Evolutionary conservation across 177 flowering plant species (phyloP).

Genomic region (Vitis hybrid): DNA sequence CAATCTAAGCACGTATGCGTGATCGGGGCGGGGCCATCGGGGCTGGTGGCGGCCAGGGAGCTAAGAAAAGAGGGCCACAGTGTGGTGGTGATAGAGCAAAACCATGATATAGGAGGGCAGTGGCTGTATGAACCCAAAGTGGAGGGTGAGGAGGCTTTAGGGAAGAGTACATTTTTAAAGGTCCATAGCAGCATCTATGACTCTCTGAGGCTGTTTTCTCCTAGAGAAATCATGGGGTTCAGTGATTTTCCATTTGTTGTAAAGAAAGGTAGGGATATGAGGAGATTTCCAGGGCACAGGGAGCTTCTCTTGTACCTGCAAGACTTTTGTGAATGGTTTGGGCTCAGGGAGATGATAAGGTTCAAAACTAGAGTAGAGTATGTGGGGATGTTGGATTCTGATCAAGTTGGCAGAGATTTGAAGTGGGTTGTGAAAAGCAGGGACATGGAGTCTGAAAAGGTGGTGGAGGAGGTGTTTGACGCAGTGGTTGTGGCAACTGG

Average conservation of each 20-base stretch:
- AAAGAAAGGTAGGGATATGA: slow-evolving; percentile 61
- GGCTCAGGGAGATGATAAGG: slow-evolving; percentile 63
- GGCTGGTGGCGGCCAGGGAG: slow-evolving; percentile 80
- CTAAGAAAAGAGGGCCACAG: slow-evolving; percentile 66
- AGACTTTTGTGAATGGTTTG: slow-evolving; percentile 66
- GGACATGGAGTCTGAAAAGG: slow-evolving; percentile 25
- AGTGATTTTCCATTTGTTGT: slow-evolving; percentile 67
- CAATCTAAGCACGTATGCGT: slow-evolving; percentile 55
- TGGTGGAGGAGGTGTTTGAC: slow-evolving; percentile 67
- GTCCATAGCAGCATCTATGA: slow-evolving; percentile 74
- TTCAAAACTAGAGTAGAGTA: slow-evolving; percentile 63
- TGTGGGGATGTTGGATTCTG: slow-evolving; percentile 55
- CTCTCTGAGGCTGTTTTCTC: slow-evolving; percentile 58
- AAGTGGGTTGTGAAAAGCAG: slow-evolving; percentile 65
- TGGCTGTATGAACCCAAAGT: slow-evolving; percentile 69
- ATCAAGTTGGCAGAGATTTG: slow-evolving; percentile 33
- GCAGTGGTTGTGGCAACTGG: slow-evolving; percentile 87
- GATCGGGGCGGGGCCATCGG: slow-evolving; percentile 84
- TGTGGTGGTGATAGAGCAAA: slow-evolving; percentile 71
- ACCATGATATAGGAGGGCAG: slow-evolving; percentile 79
- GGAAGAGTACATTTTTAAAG: slow-evolving; percentile 22
- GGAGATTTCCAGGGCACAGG: slow-evolving; percentile 76
- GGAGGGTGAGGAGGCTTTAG: slow-evolving; percentile 49
- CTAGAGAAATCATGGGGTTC: slow-evolving; percentile 80
- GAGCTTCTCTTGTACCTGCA: slow-evolving; percentile 55